Percentiles rank a stretch among this genome's conserved stretches.
Evolutionary conservation across 2,329 filamentous ascomycete species (phyloP).

Genomic region (Epichloe glyceriae): DNA sequence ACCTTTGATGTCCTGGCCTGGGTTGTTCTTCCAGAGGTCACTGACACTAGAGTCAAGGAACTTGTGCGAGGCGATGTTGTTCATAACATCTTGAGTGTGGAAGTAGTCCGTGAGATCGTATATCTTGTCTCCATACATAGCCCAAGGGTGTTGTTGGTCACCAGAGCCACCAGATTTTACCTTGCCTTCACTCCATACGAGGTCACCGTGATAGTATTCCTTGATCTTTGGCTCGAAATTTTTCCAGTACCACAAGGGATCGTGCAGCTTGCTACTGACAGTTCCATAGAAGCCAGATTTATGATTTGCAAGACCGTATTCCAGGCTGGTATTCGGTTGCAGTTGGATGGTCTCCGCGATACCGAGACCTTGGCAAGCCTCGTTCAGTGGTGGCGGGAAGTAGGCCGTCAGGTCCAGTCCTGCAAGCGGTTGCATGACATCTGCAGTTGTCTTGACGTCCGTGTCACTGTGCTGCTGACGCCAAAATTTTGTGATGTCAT

Average conservation of each 20-base stretch:
- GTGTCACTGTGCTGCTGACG: constrained; percentile 70
- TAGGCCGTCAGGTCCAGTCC: constrained; percentile 74
- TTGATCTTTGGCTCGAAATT: constrained; percentile 68
- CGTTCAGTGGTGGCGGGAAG: constrained; percentile 64
- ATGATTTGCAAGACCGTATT: constrained; percentile 48
- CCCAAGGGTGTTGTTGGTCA: constrained; percentile 57
- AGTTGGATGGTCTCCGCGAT: constrained; percentile 43
- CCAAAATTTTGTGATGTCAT: constrained; percentile 86
- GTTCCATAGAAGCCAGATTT: constrained; percentile 53
- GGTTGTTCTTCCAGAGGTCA: constrained; percentile 57
- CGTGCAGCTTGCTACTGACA: constrained; percentile 41
- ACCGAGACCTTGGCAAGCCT: constrained; percentile 64
- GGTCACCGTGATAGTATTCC: constrained; percentile 73
- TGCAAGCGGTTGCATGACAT: constrained; percentile 63
- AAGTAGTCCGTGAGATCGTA: constrained; percentile 94
- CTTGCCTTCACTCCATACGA: constrained; percentile 54
- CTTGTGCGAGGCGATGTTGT: constrained; percentile 43
- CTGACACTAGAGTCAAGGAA: constrained; percentile 62
- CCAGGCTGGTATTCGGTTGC: constrained; percentile 50
- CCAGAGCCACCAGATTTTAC: constrained; percentile 55
- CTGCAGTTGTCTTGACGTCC: constrained; percentile 42
- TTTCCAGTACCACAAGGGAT: constrained; percentile 63
- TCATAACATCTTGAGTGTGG: constrained; percentile 51
- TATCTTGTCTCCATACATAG: constrained; percentile 59
- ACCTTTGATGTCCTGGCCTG: constrained; percentile 65